These are phyloP conservation scores for Ichthyophthirius multifiliis DNA, from an alignment of 169 alveolate species.

Conservation along the genomic window DNA sequence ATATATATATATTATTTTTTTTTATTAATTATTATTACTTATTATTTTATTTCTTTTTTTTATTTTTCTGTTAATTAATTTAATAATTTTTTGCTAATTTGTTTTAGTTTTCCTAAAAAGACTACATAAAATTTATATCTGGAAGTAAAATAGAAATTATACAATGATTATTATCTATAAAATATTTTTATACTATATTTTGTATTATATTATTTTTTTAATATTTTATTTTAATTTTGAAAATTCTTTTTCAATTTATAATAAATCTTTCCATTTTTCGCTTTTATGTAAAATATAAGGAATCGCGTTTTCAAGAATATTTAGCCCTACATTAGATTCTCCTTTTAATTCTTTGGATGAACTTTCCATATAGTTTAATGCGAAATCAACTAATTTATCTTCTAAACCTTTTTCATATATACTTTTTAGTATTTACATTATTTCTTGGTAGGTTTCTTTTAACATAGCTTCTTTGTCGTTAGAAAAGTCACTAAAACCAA, in stretches of 20 bases:
- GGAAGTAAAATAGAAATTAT: conserved; percentile 35
- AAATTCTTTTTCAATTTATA: no score
- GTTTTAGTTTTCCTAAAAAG: background rate
- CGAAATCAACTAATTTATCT: conserved; percentile 46
- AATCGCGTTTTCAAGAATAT: conserved; percentile 42
- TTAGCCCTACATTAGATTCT: conserved; percentile 45
- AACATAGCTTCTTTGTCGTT: conserved; percentile 11
- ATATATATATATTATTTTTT: no score
- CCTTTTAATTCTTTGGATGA: conserved; percentile 51
- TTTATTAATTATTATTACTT: background rate
- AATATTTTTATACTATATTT: conserved; percentile 35
- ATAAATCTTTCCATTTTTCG: no score
- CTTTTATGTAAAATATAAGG: conserved; percentile 40
- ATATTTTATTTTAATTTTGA: no score
- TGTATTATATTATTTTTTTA: conserved; percentile 34
- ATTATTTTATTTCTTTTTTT: background rate
- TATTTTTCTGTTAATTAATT: background rate
- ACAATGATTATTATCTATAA: conserved; percentile 38
- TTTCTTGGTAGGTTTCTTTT: conserved; percentile 17
- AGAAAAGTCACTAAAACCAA: conserved; percentile 47
- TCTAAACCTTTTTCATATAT: conserved; percentile 40
- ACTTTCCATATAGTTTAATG: conserved; percentile 49
- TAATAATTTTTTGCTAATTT: background rate
- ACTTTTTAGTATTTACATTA: conserved; percentile 20
- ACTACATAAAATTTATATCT: background rate